Evolutionary conservation across 176 grass and related monocot species (phyloP), one percentile per base, ranked within the genome.

Genomic region (Leersia perrieri): DNA sequence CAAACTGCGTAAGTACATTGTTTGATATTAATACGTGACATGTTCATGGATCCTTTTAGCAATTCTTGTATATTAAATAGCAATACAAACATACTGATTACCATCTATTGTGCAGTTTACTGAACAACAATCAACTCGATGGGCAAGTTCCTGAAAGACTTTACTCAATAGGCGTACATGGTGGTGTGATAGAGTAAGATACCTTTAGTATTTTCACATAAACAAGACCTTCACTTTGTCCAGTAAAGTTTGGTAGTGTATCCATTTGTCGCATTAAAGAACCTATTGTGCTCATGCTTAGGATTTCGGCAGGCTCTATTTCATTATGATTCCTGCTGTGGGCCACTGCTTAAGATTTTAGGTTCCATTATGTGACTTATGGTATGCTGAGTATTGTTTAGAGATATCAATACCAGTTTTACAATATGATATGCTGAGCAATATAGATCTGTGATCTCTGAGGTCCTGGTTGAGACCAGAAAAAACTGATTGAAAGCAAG

Each of bases 101-200:
- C 22, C 13, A 70, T 40, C 9, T 68, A 55, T 73, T 62, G 0
- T 82, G 78, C 93, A 99, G 97, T 72, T 78, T 99, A 61, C 84
- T 99, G 68, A 90, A 99, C 83, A 87, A 88, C 84, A 99, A 99
- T 87, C 72, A 88, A 93, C 80, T 99, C 12, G 93, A 93, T 20
- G 97, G 93, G 36, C 93, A 99, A 90, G 97, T 99, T 83, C 93
- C 97, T 45, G 97, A 99, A 88, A 90, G 45, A 68, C 90, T 99
- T 53, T 99, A 99, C 74, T 99, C 97, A 62, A 91, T 96, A 70
- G 97, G 97, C 9, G 92, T 99, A 39, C 97, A 93, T 80, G 97
- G 97, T 83, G 96, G 96, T 34, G 84, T 95, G 62, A 99, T 99
- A 93, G 96, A 99, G 96, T 99, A 95, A 91, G 91, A 77, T 79